Evolutionary conservation across 1,284 basidiomycete genomes (phyloP), one percentile per base, ranked within the genome.

Genomic region (Heterobasidion irregulare): DNA sequence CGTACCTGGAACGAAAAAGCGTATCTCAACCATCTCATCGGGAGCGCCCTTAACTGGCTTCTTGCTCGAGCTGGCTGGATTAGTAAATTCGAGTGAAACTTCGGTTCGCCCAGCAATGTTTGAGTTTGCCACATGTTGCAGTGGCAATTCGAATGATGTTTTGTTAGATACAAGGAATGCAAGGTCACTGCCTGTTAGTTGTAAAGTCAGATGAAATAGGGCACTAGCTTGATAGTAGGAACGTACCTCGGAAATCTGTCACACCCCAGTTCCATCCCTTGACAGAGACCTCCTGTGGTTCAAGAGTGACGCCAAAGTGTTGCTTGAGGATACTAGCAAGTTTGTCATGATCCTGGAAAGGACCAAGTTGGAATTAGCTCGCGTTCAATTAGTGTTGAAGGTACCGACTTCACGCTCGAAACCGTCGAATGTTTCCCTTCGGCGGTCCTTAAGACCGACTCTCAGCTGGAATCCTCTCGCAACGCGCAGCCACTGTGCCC

Each of bases 201-300:
- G 53, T 26, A 49, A 45, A 12, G 52, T 45, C 56, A 45, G 32
- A 43, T 53, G 26, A 44, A 9, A 26, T 26, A 26, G n/a, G 15
- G 34, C 16, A 19, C 36, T 13, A 26, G 32, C 5, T 8, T 10
- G 53, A 33, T 44, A 16, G 12, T 12, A 41, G 38, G 19, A 35
- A 68, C 80, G 60, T 61, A 92, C 94, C 90, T 78, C 93, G 90
- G 61, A 99, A 94, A 65, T 96, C 92, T 2, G 92, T 92, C 44
- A 89, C 82, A 15, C 97, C 97, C 97, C 97, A 99, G 69, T 99
- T 99, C 94, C 94, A 99, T 1, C 97, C 97, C 67, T 94, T 93
- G 66, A 95, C 83, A 8, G 91, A 89, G 16, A 87, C 78, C 64
- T 99, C 97, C 67, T 85, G 86, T 10, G 82, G 82, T 67, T 98